phyloP scores from a whole-genome alignment of 2,329 filamentous ascomycete genomes.

The Botrytis hyacinthi region DNA sequence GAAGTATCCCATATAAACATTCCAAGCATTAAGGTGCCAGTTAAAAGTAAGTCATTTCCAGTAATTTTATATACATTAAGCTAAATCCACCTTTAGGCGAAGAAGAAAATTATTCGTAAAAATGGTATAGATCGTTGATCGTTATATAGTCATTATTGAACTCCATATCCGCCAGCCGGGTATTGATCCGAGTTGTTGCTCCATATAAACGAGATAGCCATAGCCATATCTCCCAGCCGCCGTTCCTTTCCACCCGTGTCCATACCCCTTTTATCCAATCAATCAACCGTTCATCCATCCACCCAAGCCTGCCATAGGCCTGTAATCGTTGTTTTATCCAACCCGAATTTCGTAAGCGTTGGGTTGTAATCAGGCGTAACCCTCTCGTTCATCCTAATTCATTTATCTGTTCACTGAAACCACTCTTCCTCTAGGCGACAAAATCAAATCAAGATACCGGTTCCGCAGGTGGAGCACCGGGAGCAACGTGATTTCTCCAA shows the following conservation, averaged over 20 bases:
- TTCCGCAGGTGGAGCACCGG: constrained; percentile 35
- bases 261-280: background rate
- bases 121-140: constrained; percentile 4
- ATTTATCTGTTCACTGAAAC: background rate
- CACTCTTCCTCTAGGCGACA: background rate
- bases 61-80: constrained; percentile 1
- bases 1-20: background rate
- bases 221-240: background rate
- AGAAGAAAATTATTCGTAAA: constrained; percentile 1
- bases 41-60: background rate
- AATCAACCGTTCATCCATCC: background rate
- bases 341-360: too few species aligned
- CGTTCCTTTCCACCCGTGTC: background rate
- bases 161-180: constrained; percentile 3
- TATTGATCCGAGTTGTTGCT: constrained; percentile 12
- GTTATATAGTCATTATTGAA: constrained; percentile 1
- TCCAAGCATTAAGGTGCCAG: background rate
- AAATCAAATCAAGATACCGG: constrained; percentile 27
- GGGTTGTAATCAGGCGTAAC: background rate
- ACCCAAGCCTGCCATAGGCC: background rate
- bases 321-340: background rate
- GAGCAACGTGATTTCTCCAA: constrained; percentile 37
- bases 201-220: background rate
- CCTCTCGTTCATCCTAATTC: background rate
- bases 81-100: background rate